Conservation (phyloP, 345 rosid species). For the Stellera chamaejasme region DNA sequence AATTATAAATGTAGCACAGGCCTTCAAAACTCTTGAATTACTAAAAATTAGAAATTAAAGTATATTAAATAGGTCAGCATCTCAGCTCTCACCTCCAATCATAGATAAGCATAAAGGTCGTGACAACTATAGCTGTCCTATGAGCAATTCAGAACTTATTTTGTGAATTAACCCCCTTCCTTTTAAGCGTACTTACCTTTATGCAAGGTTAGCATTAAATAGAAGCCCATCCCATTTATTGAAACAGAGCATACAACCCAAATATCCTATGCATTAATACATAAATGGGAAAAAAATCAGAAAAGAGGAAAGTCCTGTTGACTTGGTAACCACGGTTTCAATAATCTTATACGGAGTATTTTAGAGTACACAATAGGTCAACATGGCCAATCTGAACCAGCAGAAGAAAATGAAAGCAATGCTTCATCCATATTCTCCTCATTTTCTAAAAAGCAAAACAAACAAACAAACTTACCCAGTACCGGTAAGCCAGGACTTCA, state of each 20-base stretch:
- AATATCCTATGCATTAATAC: neutral
- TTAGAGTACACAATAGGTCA: neutral
- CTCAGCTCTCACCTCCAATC: slow-evolving; percentile 6
- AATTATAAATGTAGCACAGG: slow-evolving; percentile 8
- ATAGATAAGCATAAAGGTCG: slow-evolving; percentile 4
- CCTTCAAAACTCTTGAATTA: neutral
- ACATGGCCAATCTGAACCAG: neutral
- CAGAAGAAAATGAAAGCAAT: neutral
- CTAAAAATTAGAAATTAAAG: neutral
- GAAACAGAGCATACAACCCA: neutral
- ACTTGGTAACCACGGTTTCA: too few species aligned
- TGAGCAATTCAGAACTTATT: neutral
- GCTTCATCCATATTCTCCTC: neutral
- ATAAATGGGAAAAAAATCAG: neutral
- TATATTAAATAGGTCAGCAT: neutral
- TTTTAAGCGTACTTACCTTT: slow-evolving; percentile 2
- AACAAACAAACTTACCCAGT: slow-evolving; percentile 61
- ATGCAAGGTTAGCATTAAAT: neutral
- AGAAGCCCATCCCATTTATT: neutral
- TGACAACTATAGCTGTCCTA: slow-evolving; percentile 6
- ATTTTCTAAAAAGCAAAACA: slow-evolving; percentile 1
- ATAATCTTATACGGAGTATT: too few species aligned
- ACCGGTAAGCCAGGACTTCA: slow-evolving; percentile 86
- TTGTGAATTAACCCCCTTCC: neutral
- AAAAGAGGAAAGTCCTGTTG: too few species aligned